phyloP scores from a whole-genome alignment of 2,329 filamentous ascomycete genomes.

The Diaporthe sp. region DNA sequence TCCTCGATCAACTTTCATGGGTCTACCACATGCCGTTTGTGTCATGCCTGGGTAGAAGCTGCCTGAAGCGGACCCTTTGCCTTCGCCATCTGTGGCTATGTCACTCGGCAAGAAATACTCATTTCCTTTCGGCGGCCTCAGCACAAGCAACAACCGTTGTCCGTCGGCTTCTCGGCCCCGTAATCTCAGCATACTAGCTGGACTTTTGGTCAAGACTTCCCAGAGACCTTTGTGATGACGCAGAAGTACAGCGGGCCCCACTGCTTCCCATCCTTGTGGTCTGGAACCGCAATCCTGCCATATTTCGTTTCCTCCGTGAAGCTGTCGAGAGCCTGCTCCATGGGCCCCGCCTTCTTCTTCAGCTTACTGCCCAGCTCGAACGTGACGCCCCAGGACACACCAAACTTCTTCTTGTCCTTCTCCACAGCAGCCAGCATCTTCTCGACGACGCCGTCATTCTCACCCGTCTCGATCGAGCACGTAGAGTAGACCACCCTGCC shows the following conservation, averaged over 20 bases:
- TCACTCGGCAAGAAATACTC: background rate
- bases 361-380: slow-evolving; percentile 40
- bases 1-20: background rate
- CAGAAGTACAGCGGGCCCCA: slow-evolving; percentile 57
- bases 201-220: background rate
- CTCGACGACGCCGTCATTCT: slow-evolving; percentile 56
- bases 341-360: slow-evolving; percentile 43
- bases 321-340: slow-evolving; percentile 38
- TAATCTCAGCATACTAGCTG: background rate
- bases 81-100: background rate
- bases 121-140: background rate
- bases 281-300: slow-evolving; percentile 55
- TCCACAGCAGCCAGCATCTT: slow-evolving; percentile 48
- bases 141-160: too few species aligned
- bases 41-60: background rate
- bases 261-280: slow-evolving; percentile 48
- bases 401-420: slow-evolving; percentile 52
- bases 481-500: slow-evolving; percentile 55
- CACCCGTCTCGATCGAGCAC: slow-evolving; percentile 53
- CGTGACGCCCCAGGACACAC: slow-evolving; percentile 46
- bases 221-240: slow-evolving; percentile 50
- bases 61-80: too few species aligned
- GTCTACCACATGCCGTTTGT: background rate
- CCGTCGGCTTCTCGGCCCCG: background rate
- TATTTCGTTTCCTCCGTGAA: slow-evolving; percentile 50